A percentile compares a stretch with the other conserved stretches of the same genome.
These are phyloP conservation scores for Mycena sanguinolenta DNA, from an alignment of 768 basidiomycete genomes.

Conservation along the genomic window DNA sequence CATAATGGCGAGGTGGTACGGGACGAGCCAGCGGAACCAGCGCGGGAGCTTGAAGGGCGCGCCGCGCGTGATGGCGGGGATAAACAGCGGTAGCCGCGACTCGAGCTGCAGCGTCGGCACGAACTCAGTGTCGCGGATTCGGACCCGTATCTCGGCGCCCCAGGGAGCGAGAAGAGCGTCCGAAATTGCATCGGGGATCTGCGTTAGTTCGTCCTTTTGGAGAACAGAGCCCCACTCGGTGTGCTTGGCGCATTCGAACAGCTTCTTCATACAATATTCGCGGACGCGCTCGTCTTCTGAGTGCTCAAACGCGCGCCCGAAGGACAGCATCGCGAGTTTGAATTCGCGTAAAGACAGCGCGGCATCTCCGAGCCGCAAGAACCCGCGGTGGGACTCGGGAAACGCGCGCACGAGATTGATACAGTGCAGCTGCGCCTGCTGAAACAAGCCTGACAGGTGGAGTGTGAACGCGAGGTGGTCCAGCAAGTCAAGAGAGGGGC, in stretches of 20 bases:
- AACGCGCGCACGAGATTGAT: slow-evolving; percentile 46
- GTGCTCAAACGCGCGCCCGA: slow-evolving; percentile 60
- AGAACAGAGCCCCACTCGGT: slow-evolving; percentile 69
- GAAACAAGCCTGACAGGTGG: slow-evolving; percentile 51
- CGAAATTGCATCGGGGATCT: slow-evolving; percentile 52
- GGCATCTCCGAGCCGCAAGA: slow-evolving; percentile 64
- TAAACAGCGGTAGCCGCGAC: slow-evolving; percentile 55
- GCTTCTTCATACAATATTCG: slow-evolving; percentile 60
- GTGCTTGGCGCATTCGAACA: slow-evolving; percentile 57
- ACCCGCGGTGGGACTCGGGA: slow-evolving; percentile 59
- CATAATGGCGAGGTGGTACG: slow-evolving; percentile 71
- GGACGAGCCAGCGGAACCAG: slow-evolving; percentile 75
- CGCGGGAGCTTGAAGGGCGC: slow-evolving; percentile 59
- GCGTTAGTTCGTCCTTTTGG: slow-evolving; percentile 55
- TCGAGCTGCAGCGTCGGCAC: slow-evolving; percentile 56
- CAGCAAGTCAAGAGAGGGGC: slow-evolving; percentile 50
- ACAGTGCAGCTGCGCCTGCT: slow-evolving; percentile 50
- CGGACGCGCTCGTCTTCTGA: slow-evolving; percentile 52
- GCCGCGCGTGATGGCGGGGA: slow-evolving; percentile 48
- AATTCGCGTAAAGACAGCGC: slow-evolving; percentile 46
- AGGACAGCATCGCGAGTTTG: slow-evolving; percentile 71
- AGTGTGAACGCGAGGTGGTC: slow-evolving; percentile 65
- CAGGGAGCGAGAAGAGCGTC: slow-evolving; percentile 56
- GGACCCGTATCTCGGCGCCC: slow-evolving; percentile 50
- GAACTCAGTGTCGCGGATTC: slow-evolving; percentile 48